Conservation (phyloP, 2,329 filamentous ascomycete genomes). For the Geosmithia flava region DNA sequence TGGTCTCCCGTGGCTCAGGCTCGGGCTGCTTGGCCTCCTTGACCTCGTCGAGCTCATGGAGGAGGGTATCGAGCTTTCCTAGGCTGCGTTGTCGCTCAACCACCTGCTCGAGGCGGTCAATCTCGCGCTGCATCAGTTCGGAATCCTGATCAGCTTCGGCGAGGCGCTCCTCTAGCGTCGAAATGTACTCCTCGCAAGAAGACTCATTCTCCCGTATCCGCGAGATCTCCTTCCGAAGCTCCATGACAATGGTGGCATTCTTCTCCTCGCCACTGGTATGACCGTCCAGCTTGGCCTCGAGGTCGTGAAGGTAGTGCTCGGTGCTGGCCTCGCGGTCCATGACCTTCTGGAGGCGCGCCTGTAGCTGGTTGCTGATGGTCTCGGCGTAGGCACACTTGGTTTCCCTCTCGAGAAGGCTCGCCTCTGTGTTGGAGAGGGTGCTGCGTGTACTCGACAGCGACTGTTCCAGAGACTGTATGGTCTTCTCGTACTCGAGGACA, state of each 20-base stretch:
- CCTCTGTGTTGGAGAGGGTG: constrained; percentile 75
- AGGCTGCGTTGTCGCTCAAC: constrained; percentile 91
- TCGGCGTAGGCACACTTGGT: constrained; percentile 88
- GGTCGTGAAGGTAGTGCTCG: constrained; percentile 82
- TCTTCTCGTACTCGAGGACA: constrained; percentile 96
- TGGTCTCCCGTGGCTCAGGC: constrained; percentile 12
- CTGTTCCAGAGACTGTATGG: constrained; percentile 84
- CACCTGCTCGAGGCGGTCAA: constrained; percentile 87
- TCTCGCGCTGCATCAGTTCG: constrained; percentile 93
- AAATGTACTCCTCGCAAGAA: constrained; percentile 91
- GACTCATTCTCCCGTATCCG: constrained; percentile 83
- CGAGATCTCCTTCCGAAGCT: constrained; percentile 83
- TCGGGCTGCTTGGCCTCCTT: constrained; percentile 40
- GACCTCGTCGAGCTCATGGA: constrained; percentile 78
- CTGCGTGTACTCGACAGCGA: constrained; percentile 81
- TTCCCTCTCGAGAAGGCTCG: constrained; percentile 79
- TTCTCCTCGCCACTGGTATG: constrained; percentile 88
- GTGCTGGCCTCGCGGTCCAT: constrained; percentile 85
- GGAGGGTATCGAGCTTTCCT: constrained; percentile 83
- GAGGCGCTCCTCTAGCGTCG: constrained; percentile 85
- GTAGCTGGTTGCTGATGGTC: constrained; percentile 81
- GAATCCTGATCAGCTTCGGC: constrained; percentile 93
- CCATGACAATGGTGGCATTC: constrained; percentile 71
- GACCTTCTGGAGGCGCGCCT: constrained; percentile 81
- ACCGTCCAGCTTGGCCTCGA: constrained; percentile 82